Percentiles rank a stretch among this genome's conserved stretches.
phyloP scores from a whole-genome alignment of 2,329 filamentous ascomycete species.

The Fusarium proliferatum region DNA sequence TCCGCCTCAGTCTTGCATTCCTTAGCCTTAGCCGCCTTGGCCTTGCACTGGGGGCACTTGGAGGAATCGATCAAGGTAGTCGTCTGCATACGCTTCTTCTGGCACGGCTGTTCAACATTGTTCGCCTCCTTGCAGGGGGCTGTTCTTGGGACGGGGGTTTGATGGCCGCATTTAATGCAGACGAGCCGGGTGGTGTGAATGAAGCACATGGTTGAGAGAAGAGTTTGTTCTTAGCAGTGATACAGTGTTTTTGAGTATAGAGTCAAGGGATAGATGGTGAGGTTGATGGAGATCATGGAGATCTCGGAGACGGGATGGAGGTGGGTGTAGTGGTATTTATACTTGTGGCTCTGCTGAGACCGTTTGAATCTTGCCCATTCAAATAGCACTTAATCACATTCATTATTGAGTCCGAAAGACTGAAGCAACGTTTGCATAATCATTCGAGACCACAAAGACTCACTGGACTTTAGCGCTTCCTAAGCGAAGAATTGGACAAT shows the following conservation, averaged over 20 bases:
- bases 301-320: not conserved
- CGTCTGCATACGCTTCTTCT: not conserved
- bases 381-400: not conserved
- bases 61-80: not conserved
- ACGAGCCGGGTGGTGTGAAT: not conserved
- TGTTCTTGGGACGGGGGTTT: not conserved
- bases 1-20: not conserved
- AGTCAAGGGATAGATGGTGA: not conserved
- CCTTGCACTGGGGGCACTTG: not conserved
- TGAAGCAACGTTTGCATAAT: not conserved
- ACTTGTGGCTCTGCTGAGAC: not conserved
- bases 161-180: not conserved
- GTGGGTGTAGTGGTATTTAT: not conserved
- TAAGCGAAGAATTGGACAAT: not conserved
- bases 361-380: not conserved
- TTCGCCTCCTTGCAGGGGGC: not conserved
- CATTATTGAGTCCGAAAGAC: accelerated
- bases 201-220: not conserved
- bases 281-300: not conserved
- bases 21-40: not conserved
- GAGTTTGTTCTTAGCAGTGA: not conserved
- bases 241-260: not conserved
- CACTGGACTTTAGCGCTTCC: accelerated
- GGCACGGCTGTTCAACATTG: not conserved
- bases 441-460: accelerated